phyloP scores from a whole-genome alignment of 2,329 filamentous ascomycete species.

The Colletotrichum higginsianum region DNA sequence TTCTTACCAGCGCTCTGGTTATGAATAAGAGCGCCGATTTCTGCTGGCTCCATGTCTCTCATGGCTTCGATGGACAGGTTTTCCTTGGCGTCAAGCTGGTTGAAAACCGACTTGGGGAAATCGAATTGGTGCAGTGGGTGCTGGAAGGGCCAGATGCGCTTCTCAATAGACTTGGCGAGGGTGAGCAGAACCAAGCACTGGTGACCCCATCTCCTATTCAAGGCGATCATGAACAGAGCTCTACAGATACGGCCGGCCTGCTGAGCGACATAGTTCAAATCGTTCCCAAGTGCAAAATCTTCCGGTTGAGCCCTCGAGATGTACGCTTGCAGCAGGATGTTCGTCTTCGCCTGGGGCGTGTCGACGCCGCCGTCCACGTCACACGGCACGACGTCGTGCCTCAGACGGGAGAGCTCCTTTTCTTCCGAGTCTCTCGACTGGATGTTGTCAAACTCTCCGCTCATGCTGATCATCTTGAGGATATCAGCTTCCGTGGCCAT shows the following conservation, averaged over 20 bases:
- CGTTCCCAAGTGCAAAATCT: conserved; percentile 93
- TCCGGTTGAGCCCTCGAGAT: conserved; percentile 91
- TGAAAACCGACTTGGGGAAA: conserved; percentile 84
- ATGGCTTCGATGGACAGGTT: conserved; percentile 83
- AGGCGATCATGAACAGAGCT: conserved; percentile 95
- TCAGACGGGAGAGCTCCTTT: conserved; percentile 85
- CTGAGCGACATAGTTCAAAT: conserved; percentile 94
- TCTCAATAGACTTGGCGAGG: conserved; percentile 97
- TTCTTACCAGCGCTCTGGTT: conserved; percentile 90
- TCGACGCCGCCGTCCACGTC: conserved; percentile 82
- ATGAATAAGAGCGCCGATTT: conserved; percentile 92
- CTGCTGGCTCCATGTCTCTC: conserved; percentile 92
- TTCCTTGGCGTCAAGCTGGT: conserved; percentile 87
- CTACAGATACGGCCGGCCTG: conserved; percentile 95
- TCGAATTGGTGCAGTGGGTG: conserved; percentile 98
- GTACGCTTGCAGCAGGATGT: conserved; percentile 93
- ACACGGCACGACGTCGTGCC: conserved; percentile 80
- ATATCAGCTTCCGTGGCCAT: conserved; percentile 91
- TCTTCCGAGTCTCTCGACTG: conserved; percentile 92
- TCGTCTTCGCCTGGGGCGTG: conserved; percentile 90
- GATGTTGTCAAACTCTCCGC: conserved; percentile 97
- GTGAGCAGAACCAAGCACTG: conserved; percentile 93
- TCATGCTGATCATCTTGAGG: conserved; percentile 96
- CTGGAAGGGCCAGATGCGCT: conserved; percentile 93
- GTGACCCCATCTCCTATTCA: conserved; percentile 95